These are phyloP conservation scores for Blastosporella zonata DNA, from an alignment of 1,284 basidiomycete genomes.

Conservation along the genomic window DNA sequence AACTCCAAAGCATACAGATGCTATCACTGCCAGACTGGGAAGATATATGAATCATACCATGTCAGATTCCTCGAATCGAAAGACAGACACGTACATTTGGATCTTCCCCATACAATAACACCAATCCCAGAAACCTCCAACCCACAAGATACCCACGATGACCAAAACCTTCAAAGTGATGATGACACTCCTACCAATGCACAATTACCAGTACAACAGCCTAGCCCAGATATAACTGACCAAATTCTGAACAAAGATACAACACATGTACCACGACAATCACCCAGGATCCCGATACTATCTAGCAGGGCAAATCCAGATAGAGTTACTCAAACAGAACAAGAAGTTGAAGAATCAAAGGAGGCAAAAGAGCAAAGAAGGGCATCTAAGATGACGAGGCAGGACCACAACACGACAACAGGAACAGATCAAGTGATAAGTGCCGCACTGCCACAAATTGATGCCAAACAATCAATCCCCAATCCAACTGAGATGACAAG, in stretches of 20 bases:
- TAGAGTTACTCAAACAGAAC: background rate
- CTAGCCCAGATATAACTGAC: too few relatives aligned
- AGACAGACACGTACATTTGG: slow-evolving; percentile 15
- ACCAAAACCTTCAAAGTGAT: background rate
- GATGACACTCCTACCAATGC: too few relatives aligned
- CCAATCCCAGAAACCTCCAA: background rate
- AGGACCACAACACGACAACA: background rate
- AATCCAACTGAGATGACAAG: too few relatives aligned
- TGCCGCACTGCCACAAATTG: background rate
- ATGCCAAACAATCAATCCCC: too few relatives aligned
- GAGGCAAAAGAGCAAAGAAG: background rate
- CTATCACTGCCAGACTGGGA: slow-evolving; percentile 19
- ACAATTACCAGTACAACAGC: too few relatives aligned
- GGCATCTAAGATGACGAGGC: background rate
- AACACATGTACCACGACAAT: background rate
- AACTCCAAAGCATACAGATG: slow-evolving; percentile 29
- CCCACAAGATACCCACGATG: background rate
- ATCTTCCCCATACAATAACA: background rate
- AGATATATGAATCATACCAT: slow-evolving; percentile 26
- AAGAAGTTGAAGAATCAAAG: background rate
- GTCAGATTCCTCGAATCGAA: slow-evolving; percentile 31
- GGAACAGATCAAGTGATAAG: background rate
- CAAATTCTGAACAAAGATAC: too few relatives aligned
- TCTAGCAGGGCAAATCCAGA: background rate
- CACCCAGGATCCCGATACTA: background rate